These are phyloP conservation scores for Auriculariales sp. DNA, from an alignment of 768 basidiomycete genomes.

Conservation along the genomic window DNA sequence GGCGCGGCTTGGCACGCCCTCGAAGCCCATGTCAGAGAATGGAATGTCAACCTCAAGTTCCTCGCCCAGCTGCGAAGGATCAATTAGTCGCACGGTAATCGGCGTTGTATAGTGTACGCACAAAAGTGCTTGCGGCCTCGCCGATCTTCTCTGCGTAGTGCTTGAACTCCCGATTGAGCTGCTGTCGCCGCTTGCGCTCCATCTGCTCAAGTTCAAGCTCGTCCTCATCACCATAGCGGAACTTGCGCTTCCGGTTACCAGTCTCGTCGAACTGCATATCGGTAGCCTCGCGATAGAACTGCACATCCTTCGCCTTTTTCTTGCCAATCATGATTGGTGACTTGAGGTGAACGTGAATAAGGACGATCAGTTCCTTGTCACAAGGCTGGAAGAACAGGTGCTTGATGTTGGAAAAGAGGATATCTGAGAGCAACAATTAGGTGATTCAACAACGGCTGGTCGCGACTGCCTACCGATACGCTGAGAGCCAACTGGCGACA, in stretches of 20 bases:
- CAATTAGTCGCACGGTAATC: neutral
- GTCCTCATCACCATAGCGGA: slow-evolving; percentile 95
- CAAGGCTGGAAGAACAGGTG: slow-evolving; percentile 99
- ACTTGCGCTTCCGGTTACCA: slow-evolving; percentile 94
- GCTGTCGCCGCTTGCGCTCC: slow-evolving; percentile 76
- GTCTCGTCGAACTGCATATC: slow-evolving; percentile 98
- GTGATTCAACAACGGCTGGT: slow-evolving; percentile 2
- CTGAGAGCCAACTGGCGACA: slow-evolving; percentile 73
- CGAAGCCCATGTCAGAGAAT: slow-evolving; percentile 92
- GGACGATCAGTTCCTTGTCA: slow-evolving; percentile 86
- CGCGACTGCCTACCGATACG: slow-evolving; percentile 57
- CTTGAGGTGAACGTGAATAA: slow-evolving; percentile 86
- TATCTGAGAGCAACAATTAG: slow-evolving; percentile 34
- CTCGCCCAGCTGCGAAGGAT: slow-evolving; percentile 47
- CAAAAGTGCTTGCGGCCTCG: slow-evolving; percentile 64
- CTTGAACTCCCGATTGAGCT: slow-evolving; percentile 90
- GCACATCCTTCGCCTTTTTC: slow-evolving; percentile 96
- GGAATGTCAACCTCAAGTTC: slow-evolving; percentile 89
- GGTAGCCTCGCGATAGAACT: slow-evolving; percentile 95
- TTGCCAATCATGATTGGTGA: slow-evolving; percentile 98
- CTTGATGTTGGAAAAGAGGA: slow-evolving; percentile 93
- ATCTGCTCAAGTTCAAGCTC: slow-evolving; percentile 98
- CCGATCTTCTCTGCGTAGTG: slow-evolving; percentile 85
- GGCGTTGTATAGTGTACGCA: slow-evolving; percentile 21
- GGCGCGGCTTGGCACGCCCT: slow-evolving; percentile 90